Base-by-base conservation (phyloP, 768 basidiomycete genomes). In the Boletus edulis region DNA sequence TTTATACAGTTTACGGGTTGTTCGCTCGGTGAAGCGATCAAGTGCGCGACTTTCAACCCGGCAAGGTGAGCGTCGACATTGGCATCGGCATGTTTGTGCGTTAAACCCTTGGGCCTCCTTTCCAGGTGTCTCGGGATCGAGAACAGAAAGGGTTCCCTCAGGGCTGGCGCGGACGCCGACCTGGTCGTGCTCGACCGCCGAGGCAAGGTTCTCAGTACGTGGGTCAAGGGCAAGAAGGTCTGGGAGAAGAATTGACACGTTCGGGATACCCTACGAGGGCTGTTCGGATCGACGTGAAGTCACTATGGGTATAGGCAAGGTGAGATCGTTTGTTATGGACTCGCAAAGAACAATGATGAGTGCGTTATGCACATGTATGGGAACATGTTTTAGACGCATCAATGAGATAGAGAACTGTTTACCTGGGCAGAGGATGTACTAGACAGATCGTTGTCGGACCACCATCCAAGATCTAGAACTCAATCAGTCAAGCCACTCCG, bases 91-190 rank as follows among this genome's bases (percentile, higher is more conserved):
- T 18, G n/a, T 18, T 6, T 14, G 14, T 39, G 38, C 14, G 14
- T 8, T 17, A 39, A 18, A 17, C n/a, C 10, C 15, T 17, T 39
- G 11, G 17, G 5, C 14, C n/a, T n/a, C 11, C 22, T 44, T 35
- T 56, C 0, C 53, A 89, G 87, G 59, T 87, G 89, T 67, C 79
- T 96, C 18, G 84, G 88, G 17, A 88, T 91, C 51, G 86, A 89
- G 68, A 73, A 84, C 54, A 82, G 74, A 61, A 96, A 94, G 73
- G 93, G 94, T 22, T 87, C 87, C 18, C 74, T 95, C 22, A 80
- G 86, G 46, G 73, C 87, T 1, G 92, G 90, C n/a, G 89, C 85
- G 31, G 89, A 94, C 67, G 94, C 92, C 10, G 94, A 96, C 72
- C 73, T 96, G 37, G 81, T 86, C 38, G 83, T 94, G 27, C 79